A percentile compares a stretch with the other conserved stretches of the same genome.
Conservation (phyloP, 2,329 filamentous ascomycete genomes). For the Pestalotiopsis sp. region DNA sequence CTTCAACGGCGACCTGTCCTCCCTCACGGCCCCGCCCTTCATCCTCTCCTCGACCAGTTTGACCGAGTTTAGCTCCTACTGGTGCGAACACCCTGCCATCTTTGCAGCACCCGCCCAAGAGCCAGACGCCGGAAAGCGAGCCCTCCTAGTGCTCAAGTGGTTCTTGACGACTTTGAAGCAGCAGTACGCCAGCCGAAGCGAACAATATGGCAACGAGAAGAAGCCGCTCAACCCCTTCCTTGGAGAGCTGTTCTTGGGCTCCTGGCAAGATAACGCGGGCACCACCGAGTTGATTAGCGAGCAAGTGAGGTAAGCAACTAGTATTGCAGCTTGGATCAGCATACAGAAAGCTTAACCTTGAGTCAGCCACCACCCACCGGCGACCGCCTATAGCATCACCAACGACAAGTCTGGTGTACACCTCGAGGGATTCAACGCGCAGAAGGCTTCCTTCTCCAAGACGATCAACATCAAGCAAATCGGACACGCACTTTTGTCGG, state of each 20-base stretch:
- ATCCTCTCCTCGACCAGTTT: constrained; percentile 50
- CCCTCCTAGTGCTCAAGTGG: constrained; percentile 49
- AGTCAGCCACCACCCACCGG: constrained; percentile 50
- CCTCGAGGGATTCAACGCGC: constrained; percentile 52
- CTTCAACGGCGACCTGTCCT: constrained; percentile 53
- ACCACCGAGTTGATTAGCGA: constrained; percentile 40
- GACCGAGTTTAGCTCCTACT: constrained; percentile 53
- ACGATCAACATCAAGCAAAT: constrained; percentile 52
- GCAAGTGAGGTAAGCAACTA: constrained; percentile 42
- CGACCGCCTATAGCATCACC: constrained; percentile 53
- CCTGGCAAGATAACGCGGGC: constrained; percentile 28
- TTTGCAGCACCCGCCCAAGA: constrained; percentile 51
- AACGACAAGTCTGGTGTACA: constrained; percentile 45
- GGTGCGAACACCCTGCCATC: constrained; percentile 49
- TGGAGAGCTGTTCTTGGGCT: constrained; percentile 50
- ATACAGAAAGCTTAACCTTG: not conserved
- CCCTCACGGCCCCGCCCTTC: constrained; percentile 52
- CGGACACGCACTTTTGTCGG: constrained; percentile 50
- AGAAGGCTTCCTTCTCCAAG: constrained; percentile 54
- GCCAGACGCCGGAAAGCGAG: constrained; percentile 41
- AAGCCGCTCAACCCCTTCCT: constrained; percentile 57
- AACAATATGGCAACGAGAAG: constrained; percentile 50
- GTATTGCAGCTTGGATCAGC: not conserved
- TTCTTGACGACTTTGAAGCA: constrained; percentile 50
- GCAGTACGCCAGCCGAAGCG: constrained; percentile 47